Evolutionary conservation across 352 stramenopile species (phyloP).

Genomic region (Phytophthora crassamura): DNA sequence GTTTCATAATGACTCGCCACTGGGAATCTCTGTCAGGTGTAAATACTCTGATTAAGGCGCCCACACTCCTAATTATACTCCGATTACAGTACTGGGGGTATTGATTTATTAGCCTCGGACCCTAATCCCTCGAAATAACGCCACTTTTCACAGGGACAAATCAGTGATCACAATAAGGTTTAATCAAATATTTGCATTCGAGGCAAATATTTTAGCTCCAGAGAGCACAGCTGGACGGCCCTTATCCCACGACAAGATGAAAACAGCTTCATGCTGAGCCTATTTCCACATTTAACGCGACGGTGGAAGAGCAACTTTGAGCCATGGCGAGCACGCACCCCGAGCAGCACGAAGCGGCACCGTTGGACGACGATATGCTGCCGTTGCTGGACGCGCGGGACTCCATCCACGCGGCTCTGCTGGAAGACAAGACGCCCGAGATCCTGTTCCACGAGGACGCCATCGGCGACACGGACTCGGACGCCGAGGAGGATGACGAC

Average conservation of each 20-base stretch:
- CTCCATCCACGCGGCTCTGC: slow-evolving; percentile 27
- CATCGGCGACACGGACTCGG: slow-evolving; percentile 36
- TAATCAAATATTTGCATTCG: too few species aligned
- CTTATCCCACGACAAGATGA: slow-evolving; percentile 24
- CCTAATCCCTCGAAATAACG: too few species aligned
- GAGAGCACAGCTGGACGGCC: slow-evolving; percentile 10
- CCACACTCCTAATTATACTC: too few species aligned
- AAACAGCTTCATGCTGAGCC: slow-evolving; percentile 6
- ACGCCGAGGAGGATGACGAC: slow-evolving; percentile 37
- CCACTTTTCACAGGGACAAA: too few species aligned
- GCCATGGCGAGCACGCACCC: slow-evolving; percentile 11
- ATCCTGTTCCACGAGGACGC: slow-evolving; percentile 44
- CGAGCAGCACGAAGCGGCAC: background rate
- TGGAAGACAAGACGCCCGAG: slow-evolving; percentile 41
- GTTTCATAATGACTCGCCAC: too few species aligned
- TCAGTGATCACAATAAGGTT: too few species aligned
- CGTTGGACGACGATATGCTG: slow-evolving; percentile 18
- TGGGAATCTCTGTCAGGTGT: too few species aligned
- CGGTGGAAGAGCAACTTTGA: background rate
- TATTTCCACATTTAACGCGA: slow-evolving; percentile 32
- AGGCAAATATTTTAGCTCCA: too few species aligned
- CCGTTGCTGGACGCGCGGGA: slow-evolving; percentile 28
- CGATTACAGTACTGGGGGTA: too few species aligned
- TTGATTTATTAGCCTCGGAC: too few species aligned
- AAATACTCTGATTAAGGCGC: too few species aligned